These are phyloP conservation scores for Cutaneotrichosporon sp. DNA, from an alignment of 1,284 basidiomycete genomes.

Conservation along the genomic window DNA sequence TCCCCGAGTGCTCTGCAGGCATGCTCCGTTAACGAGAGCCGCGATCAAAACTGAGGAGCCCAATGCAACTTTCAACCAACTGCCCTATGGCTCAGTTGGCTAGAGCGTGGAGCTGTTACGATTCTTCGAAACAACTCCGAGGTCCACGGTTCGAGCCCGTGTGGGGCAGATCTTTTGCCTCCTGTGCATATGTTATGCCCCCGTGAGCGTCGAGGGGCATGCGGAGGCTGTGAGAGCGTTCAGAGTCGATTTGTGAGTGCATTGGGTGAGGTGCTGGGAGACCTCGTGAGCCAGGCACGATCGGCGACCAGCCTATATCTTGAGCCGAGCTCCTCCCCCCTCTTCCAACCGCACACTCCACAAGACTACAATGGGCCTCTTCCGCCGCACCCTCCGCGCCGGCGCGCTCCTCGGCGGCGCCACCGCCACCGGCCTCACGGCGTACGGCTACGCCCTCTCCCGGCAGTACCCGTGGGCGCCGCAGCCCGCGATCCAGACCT, in stretches of 20 bases:
- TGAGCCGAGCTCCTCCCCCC: too few relatives aligned
- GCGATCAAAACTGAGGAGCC: background rate
- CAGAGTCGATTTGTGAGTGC: too few relatives aligned
- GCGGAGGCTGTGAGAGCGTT: too few relatives aligned
- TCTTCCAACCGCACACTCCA: too few relatives aligned
- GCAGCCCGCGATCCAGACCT: background rate
- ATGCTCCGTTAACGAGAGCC: too few relatives aligned
- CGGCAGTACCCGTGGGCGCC: background rate
- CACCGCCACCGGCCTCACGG: background rate
- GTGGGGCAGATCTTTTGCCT: background rate
- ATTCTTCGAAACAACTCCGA: background rate
- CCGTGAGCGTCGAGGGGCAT: background rate
- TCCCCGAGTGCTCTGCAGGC: too few relatives aligned
- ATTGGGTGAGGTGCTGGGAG: background rate
- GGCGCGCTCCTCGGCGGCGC: background rate
- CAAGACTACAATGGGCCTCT: too few relatives aligned
- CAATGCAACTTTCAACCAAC: background rate
- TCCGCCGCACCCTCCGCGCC: background rate
- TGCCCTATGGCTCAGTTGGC: slow-evolving; percentile 2
- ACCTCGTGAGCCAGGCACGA: too few relatives aligned
- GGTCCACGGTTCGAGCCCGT: slow-evolving; percentile 1
- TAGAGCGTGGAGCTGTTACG: background rate
- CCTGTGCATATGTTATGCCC: too few relatives aligned
- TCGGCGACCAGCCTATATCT: too few relatives aligned
- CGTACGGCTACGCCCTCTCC: background rate